These are phyloP conservation scores for Cinnamomum chago DNA, from an alignment of 164 flowering plant species.

Conservation along the genomic window DNA sequence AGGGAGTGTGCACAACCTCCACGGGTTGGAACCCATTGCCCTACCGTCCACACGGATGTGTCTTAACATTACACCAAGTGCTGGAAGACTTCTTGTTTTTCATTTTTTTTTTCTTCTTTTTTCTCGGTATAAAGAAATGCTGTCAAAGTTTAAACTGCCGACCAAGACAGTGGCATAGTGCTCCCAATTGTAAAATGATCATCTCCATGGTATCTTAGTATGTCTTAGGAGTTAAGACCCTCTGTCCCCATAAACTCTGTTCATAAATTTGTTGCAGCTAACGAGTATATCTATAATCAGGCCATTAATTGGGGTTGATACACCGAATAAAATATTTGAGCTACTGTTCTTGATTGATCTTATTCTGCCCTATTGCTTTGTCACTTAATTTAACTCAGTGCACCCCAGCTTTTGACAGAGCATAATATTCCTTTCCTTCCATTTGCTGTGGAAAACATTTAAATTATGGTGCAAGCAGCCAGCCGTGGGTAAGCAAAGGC, in stretches of 20 bases:
- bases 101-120: too few species aligned
- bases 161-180: not conserved
- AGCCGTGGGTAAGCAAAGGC: conserved; percentile 23
- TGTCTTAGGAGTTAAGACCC: too few species aligned
- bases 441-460: not conserved
- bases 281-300: not conserved
- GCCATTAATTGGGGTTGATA: not conserved
- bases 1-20: not conserved
- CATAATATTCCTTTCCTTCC: conserved; percentile 8
- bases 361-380: not conserved
- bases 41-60: too few species aligned
- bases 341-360: not conserved
- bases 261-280: not conserved
- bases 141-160: not conserved
- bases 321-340: not conserved
- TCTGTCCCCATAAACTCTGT: not conserved
- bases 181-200: not conserved
- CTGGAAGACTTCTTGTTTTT: too few species aligned
- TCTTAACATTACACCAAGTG: too few species aligned
- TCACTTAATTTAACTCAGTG: not conserved
- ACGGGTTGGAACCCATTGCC: too few species aligned
- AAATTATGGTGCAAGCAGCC: not conserved
- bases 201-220: too few species aligned
- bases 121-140: not conserved
- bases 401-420: conserved; percentile 4